Evolutionary conservation across 306 rosid genomes (phyloP), one percentile per base, ranked within the genome.

Genomic region (Casuarina equisetifolia): DNA sequence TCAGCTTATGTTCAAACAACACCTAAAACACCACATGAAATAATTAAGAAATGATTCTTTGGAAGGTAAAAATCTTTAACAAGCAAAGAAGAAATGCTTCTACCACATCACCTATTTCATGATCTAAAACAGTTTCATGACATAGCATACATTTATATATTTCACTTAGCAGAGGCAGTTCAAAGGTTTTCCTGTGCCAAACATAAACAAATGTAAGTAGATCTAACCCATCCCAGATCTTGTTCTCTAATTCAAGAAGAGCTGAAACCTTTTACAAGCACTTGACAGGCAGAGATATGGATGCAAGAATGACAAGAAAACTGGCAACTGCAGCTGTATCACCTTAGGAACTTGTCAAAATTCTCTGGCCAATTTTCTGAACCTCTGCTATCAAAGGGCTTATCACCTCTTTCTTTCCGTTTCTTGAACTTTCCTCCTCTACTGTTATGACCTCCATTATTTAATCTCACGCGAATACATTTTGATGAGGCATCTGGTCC

Each of bases 331-430:
- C 63, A 46, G 46, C 71, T 40, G n/a, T 16, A 66, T 85, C 81
- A 92, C 98, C 91, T 88, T 13, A 92, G 93, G 87, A 95, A 95
- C 82, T 91, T 95, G 75, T 92, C 96, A 48, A 55, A 80, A 77
- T 82, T 74, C 69, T 88, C 93, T 43, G 88, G 85, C 98, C 98
- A 95, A 84, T 74, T 88, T 78, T 91, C 95, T 40, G 93, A 91
- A 76, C 98, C 98, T 81, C 97, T 88, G 79, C 98, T 91, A 80
- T 95, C 98, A 85, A 91, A 95, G 43, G 97, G 97, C 54, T 85
- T 92, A 75, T 77, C 92, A 39, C 85, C 91, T 80, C 96, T 89
- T 77, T 87, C 93, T 88, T 95, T 95, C 64, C 96, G 90, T 75
- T 95, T 95, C 85, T 72, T 92, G 39, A 90, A 89, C 83, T 87